Percentiles rank a stretch among this genome's conserved stretches.
phyloP scores from a whole-genome alignment of 140 eudicot genomes.

The Stevia rebaudiana region DNA sequence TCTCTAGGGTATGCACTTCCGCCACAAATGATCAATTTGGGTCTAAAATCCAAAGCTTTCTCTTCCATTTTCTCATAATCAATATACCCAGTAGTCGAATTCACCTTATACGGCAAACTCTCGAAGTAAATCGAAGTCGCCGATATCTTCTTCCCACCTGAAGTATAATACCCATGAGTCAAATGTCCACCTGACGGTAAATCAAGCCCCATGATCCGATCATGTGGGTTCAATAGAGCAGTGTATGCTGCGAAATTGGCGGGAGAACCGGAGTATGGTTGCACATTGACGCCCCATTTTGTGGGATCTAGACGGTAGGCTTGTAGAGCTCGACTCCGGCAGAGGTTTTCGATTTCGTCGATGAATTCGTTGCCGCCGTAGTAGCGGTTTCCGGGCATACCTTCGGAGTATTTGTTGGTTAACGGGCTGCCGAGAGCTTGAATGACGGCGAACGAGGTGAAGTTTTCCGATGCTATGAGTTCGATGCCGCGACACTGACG shows the following conservation, averaged over 20 bases:
- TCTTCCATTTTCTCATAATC: constrained; percentile 90
- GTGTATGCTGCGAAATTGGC: constrained; percentile 95
- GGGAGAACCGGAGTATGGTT: constrained; percentile 83
- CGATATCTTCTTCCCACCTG: constrained; percentile 82
- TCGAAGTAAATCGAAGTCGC: constrained; percentile 95
- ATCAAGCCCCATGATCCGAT: constrained; percentile 89
- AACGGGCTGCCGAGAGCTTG: constrained; percentile 84
- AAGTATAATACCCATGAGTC: constrained; percentile 83
- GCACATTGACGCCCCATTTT: constrained; percentile 95
- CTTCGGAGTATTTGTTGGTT: constrained; percentile 95
- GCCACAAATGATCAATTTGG: constrained; percentile 88
- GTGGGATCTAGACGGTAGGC: constrained; percentile 69
- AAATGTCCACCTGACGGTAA: constrained; percentile 92
- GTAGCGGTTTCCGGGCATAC: constrained; percentile 95
- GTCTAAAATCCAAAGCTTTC: constrained; percentile 94
- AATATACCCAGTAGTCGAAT: constrained; percentile 62
- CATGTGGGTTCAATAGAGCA: constrained; percentile 77
- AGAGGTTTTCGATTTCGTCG: constrained; percentile 81
- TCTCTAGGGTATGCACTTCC: constrained; percentile 98
- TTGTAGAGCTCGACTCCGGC: constrained; percentile 54
- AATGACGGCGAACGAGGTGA: constrained; percentile 95
- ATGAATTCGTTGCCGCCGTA: constrained; percentile 94
- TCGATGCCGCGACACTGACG: constrained; percentile 95
- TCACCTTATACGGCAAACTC: constrained; percentile 94
- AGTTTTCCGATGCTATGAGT: constrained; percentile 91